These are phyloP conservation scores for Trichodelitschia bisporula DNA, from an alignment of 495 filamentous ascomycete genomes.

Conservation along the genomic window DNA sequence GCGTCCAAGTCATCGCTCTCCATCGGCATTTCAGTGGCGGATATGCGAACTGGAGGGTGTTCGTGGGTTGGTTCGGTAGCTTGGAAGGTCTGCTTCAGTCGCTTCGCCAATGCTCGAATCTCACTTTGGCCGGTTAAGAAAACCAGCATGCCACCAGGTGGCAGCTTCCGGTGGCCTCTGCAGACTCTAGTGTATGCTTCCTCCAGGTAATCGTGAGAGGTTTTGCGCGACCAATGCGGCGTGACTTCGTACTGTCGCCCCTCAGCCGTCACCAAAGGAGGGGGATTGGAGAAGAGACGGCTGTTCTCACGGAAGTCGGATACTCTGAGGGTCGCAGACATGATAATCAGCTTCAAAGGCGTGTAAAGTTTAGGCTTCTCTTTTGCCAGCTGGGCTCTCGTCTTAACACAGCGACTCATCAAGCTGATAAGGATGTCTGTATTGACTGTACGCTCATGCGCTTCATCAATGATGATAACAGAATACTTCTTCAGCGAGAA, in stretches of 20 bases:
- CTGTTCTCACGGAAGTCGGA: conserved; percentile 75
- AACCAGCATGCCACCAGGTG: conserved; percentile 77
- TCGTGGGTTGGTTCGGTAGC: conserved; percentile 25
- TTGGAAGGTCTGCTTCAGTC: conserved; percentile 46
- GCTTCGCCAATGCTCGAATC: conserved; percentile 54
- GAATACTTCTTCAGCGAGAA: conserved; percentile 86
- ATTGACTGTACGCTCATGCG: conserved; percentile 91
- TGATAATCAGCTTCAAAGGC: conserved; percentile 85
- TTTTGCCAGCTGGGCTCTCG: conserved; percentile 36
- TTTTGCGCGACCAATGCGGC: conserved; percentile 64
- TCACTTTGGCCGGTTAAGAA: conserved; percentile 91
- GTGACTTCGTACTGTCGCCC: conserved; percentile 86
- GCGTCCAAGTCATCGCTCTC: no score
- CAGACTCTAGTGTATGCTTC: conserved; percentile 74
- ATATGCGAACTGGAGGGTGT: conserved; percentile 41
- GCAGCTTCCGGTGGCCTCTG: conserved; percentile 72
- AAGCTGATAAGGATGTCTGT: conserved; percentile 95
- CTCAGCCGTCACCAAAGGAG: conserved; percentile 72
- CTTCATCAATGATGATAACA: conserved; percentile 84
- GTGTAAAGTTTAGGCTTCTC: conserved; percentile 28
- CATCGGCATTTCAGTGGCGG: conserved; percentile 33
- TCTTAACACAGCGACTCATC: conserved; percentile 72
- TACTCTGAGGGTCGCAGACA: conserved; percentile 85
- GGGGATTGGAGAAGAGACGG: conserved; percentile 49
- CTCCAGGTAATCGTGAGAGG: conserved; percentile 67